Conservation (phyloP, 192 early-diverging fungal genomes). For the Jimgerdemannia flammicorona region DNA sequence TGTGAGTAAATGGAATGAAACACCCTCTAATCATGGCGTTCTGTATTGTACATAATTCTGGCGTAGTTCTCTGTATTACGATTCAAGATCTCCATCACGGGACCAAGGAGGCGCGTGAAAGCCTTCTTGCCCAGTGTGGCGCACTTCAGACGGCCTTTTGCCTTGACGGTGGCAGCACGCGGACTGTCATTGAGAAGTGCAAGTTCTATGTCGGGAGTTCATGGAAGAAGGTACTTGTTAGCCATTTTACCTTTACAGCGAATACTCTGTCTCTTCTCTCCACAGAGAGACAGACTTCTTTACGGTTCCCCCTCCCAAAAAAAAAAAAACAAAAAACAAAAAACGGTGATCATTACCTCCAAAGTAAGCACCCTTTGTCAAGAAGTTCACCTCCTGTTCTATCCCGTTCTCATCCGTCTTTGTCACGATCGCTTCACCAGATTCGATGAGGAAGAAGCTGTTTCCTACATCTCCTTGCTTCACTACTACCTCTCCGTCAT, state of each 20-base stretch:
- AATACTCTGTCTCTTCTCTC: too few species aligned
- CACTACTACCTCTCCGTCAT: constrained; percentile 80
- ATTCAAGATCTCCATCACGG: constrained; percentile 93
- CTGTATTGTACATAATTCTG: constrained; percentile 34
- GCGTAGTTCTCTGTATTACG: constrained; percentile 92
- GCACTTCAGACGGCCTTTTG: constrained; percentile 89
- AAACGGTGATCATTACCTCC: constrained; percentile 59
- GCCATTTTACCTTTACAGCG: background rate
- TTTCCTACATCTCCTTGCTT: constrained; percentile 92
- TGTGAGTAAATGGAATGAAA: too few species aligned
- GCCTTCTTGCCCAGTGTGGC: constrained; percentile 94
- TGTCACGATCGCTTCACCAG: constrained; percentile 79
- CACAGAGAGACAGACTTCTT: too few species aligned
- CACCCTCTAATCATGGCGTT: too few species aligned
- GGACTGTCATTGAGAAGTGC: constrained; percentile 94
- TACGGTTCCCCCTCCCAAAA: too few species aligned
- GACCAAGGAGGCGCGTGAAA: constrained; percentile 92
- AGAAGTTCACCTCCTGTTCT: constrained; percentile 64
- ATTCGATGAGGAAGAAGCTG: constrained; percentile 95
- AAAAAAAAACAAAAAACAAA: too few species aligned
- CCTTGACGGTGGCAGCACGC: constrained; percentile 83
- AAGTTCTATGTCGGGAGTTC: constrained; percentile 60
- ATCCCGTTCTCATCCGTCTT: constrained; percentile 79
- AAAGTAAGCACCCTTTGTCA: constrained; percentile 91
- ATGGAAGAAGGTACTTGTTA: constrained; percentile 1